Percentiles rank a stretch among this genome's conserved stretches.
These are phyloP conservation scores for Podospora fimiseda DNA, from an alignment of 495 filamentous ascomycete genomes.

Conservation along the genomic window DNA sequence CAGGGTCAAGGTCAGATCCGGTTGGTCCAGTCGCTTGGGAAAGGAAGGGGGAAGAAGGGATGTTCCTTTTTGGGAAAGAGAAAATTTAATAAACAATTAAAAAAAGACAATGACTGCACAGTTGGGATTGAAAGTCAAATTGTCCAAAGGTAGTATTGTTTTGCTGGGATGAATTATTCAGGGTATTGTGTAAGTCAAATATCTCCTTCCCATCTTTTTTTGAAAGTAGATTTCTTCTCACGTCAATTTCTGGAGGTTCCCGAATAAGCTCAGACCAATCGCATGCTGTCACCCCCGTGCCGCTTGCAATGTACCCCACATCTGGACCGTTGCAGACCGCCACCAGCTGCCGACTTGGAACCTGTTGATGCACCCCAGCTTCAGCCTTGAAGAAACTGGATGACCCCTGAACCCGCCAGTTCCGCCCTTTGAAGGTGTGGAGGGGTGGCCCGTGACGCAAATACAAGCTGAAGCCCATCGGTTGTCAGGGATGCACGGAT, in stretches of 20 bases:
- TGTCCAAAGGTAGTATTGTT: too few species aligned
- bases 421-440: not conserved
- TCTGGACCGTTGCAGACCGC: slow-evolving; percentile 15
- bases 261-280: slow-evolving; percentile 30
- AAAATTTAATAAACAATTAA: too few species aligned
- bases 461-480: not conserved
- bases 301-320: slow-evolving; percentile 18
- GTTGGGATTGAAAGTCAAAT: too few species aligned
- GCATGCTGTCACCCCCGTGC: slow-evolving; percentile 4
- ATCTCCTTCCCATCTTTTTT: not conserved
- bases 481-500: not conserved
- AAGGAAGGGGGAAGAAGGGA: not conserved
- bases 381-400: not conserved
- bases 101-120: too few species aligned
- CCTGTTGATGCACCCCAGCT: not conserved
- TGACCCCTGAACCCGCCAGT: not conserved
- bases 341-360: slow-evolving; percentile 13
- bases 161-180: too few species aligned
- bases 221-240: slow-evolving; percentile 32
- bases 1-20: slow-evolving; percentile 22
- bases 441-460: slow-evolving; percentile 13
- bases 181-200: too few species aligned
- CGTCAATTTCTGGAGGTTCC: slow-evolving; percentile 29
- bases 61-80: not conserved
- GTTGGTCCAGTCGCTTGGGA: not conserved